Evolutionary conservation across 192 early-diverging fungal species (phyloP).

Genomic region (Chytriomyces sp.): DNA sequence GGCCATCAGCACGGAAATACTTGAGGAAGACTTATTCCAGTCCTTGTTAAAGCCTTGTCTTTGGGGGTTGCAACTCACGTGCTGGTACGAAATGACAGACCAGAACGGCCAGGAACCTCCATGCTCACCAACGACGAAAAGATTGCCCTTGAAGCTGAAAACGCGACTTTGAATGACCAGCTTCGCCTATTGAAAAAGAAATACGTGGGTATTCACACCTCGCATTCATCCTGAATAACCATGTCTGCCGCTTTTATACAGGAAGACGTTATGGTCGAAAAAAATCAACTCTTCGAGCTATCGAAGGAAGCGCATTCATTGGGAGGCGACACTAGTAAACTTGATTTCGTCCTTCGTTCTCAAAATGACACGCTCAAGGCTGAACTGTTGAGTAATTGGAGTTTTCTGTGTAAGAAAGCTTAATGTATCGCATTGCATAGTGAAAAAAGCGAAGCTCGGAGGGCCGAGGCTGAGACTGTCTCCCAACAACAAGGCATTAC

Average conservation of each 20-base stretch:
- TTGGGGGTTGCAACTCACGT: no score
- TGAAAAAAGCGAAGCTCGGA: constrained; percentile 73
- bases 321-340: neutral
- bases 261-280: constrained; percentile 76
- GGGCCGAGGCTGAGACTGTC: constrained; percentile 69
- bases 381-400: constrained; percentile 60
- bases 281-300: constrained; percentile 57
- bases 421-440: constrained; percentile 43
- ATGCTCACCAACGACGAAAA: constrained; percentile 12
- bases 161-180: constrained; percentile 27
- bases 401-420: neutral
- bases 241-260: constrained; percentile 21
- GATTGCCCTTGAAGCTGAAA: constrained; percentile 31
- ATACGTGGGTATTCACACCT: constrained; percentile 32
- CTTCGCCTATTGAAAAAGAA: constrained; percentile 28
- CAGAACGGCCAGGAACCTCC: neutral
- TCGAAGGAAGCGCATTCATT: neutral
- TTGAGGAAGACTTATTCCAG: no score
- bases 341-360: constrained; percentile 78
- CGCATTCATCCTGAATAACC: neutral
- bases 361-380: constrained; percentile 87
- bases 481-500: constrained; percentile 59
- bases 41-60: no score
- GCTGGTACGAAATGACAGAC: no score
- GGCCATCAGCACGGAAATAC: no score